These are phyloP conservation scores for Phaeosphaeriaceae sp. DNA, from an alignment of 2,329 filamentous ascomycete genomes.

Conservation along the genomic window DNA sequence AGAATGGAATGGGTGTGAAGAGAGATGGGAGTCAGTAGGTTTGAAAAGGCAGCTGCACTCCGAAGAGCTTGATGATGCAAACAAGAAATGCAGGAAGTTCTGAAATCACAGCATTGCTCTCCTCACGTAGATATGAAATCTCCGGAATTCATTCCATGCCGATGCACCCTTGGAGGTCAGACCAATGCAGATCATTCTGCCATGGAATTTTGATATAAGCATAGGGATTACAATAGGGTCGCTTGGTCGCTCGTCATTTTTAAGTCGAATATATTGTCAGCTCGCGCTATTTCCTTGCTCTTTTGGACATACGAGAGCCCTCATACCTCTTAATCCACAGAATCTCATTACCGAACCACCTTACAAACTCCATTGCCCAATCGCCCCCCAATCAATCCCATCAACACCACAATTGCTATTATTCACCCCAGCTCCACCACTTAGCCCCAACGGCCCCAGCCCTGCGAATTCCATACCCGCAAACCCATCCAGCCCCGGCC, in stretches of 20 bases:
- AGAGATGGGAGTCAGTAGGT: background rate
- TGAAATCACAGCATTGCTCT: background rate
- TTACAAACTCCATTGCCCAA: conserved; percentile 37
- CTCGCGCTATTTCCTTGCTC: background rate
- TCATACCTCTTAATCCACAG: background rate
- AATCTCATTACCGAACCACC: background rate
- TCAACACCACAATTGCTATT: background rate
- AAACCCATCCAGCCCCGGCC: conserved; percentile 38
- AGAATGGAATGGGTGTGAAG: background rate
- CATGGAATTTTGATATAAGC: too few species aligned
- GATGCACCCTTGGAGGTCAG: too few species aligned
- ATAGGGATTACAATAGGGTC: too few species aligned
- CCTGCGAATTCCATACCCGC: conserved; percentile 36
- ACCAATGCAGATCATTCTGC: too few species aligned
- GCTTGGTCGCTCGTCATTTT: too few species aligned
- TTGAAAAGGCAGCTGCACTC: background rate
- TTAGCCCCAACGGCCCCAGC: conserved; percentile 14
- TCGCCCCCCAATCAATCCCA: conserved; percentile 31
- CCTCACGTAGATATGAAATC: background rate
- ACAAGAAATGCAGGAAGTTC: background rate
- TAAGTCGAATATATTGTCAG: too few species aligned
- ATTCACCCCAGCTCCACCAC: conserved; percentile 17
- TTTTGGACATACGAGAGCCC: background rate
- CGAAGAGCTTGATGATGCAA: background rate
- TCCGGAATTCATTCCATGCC: too few species aligned